Base-by-base conservation (phyloP, 2,329 filamentous ascomycete genomes). In the Colletotrichum eremochloae region DNA sequence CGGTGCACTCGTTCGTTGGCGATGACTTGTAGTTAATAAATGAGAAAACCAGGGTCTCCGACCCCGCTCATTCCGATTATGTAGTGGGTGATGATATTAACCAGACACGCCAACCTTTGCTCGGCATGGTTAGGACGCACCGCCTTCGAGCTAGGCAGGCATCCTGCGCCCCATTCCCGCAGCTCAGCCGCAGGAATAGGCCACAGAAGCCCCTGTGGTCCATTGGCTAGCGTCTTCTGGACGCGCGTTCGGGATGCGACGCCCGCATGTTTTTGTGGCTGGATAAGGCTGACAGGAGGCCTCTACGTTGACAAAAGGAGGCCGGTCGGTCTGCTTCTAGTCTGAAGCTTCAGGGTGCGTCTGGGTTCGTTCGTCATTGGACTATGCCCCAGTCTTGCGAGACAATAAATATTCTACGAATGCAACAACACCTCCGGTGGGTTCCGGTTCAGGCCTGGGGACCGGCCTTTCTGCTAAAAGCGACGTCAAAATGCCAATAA, bases 251-350 rank as follows among this genome's bases (percentile, higher is more conserved):
- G 46, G 53, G 24, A 65, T 48, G 61, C 66, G 55, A 69, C 57
- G 55, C 60, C 38, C 33, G 46, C 52, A 48, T 63, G 15, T 24
- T 61, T 52, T 69, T 69, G 69, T 72, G 69, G 69, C 69, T 69
- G 66, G 65, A 55, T 44, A 72, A 72, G 69, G 69, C 67, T 69
- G 69, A 72, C 60, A 61, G 65, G 60, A 64, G 66, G 69, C 66
- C 69, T 72, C 66, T 69, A 46, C 2, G 15, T 31, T 38, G 6
- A 60, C 29, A 14, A 33, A 71, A 50, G 29, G 24, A 24, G 9
- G 15, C 42, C 29, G 6, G 12, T 33, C 20, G 6, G 12, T 33
- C 20, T 57, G 42, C 36, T 52, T 20, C 14, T 3, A 24, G 29
- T 55, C 42, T 33, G n/a, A 36, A 50, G 29, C 24, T 36, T 55